Percentiles rank a stretch among this genome's conserved stretches.
Evolutionary conservation across 768 basidiomycete species (phyloP).

Genomic region (Amanita pallidorosea): DNA sequence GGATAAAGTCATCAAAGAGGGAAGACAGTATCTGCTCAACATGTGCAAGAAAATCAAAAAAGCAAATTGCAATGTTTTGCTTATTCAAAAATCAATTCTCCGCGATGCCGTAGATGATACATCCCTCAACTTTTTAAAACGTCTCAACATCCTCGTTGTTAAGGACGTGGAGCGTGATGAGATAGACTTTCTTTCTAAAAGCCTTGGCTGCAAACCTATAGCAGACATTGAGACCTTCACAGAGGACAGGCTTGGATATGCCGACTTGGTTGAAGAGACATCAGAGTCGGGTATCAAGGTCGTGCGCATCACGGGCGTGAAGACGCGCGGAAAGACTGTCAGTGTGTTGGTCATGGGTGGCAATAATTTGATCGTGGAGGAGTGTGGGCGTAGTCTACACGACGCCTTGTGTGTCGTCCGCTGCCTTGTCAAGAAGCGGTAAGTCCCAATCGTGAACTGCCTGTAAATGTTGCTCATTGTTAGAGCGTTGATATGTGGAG

Average conservation of each 20-base stretch:
- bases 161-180: slow-evolving; percentile 99
- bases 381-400: slow-evolving; percentile 94
- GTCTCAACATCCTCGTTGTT: slow-evolving; percentile 90
- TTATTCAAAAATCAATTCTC: slow-evolving; percentile 98
- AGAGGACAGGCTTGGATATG: slow-evolving; percentile 95
- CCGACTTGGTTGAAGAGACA: slow-evolving; percentile 89
- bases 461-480: background rate
- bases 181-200: slow-evolving; percentile 93
- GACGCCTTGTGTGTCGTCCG: slow-evolving; percentile 98
- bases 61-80: slow-evolving; percentile 96
- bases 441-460: slow-evolving; percentile 13
- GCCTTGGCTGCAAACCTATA: slow-evolving; percentile 89
- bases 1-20: slow-evolving; percentile 99
- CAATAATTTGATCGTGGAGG: slow-evolving; percentile 90
- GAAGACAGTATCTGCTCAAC: slow-evolving; percentile 93
- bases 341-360: slow-evolving; percentile 91
- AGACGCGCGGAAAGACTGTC: slow-evolving; percentile 89
- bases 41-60: slow-evolving; percentile 99
- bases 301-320: slow-evolving; percentile 90
- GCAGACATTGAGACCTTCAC: slow-evolving; percentile 97
- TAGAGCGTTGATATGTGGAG: slow-evolving; percentile 88
- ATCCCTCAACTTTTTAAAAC: slow-evolving; percentile 94
- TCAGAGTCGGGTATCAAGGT: slow-evolving; percentile 79
- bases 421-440: slow-evolving; percentile 98
- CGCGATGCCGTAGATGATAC: slow-evolving; percentile 99